Evolutionary conservation across 2,329 filamentous ascomycete genomes (phyloP), one percentile per base, ranked within the genome.

Genomic region (Xylaria sp.): DNA sequence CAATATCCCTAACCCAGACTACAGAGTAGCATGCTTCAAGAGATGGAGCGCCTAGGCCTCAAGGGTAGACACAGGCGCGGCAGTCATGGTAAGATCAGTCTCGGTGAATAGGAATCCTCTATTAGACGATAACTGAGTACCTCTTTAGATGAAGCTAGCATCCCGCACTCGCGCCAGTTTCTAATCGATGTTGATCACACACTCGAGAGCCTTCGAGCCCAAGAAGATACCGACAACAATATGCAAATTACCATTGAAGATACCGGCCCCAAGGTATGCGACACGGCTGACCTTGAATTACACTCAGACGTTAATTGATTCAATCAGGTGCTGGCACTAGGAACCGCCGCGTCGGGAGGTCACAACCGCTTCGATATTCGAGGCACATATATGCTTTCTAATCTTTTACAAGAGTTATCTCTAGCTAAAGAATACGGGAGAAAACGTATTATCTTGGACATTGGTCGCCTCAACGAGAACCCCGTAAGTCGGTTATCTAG

Each of bases 191-290:
- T 98, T 76, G 92, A 97, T 58, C 85, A 89, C 25, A 98, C 94
- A 0, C 86, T 97, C 66, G 87, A 94, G 77, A 91, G 88, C 68
- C 86, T 99, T 54, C 86, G 94, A 70, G 89, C 89, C 46, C 92
- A 95, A 74, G 96, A 99, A 81, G 96, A 99, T 78, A 97, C 94
- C 37, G 94, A 99, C 81, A 86, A 89, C 66, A 98, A 99, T 81
- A 93, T 94, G 86, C 94, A 98, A 81, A 99, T 99, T 80, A 99
- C 96, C 37, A 97, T 98, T 76, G 96, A 98, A 78, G 96, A 99
- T 82, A 88, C 89, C 72, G 96, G 96, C 0, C 95, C 96, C 59
- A 99, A 98, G 87, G 92, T 78, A 71, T 51, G 74, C 60, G 2
- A 59, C 46, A n/a, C 37, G 13, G 1, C 54, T 20, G 3, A 58